Base-by-base conservation (phyloP, 805 yeast species). In the Nakazawaea ernobii region DNA sequence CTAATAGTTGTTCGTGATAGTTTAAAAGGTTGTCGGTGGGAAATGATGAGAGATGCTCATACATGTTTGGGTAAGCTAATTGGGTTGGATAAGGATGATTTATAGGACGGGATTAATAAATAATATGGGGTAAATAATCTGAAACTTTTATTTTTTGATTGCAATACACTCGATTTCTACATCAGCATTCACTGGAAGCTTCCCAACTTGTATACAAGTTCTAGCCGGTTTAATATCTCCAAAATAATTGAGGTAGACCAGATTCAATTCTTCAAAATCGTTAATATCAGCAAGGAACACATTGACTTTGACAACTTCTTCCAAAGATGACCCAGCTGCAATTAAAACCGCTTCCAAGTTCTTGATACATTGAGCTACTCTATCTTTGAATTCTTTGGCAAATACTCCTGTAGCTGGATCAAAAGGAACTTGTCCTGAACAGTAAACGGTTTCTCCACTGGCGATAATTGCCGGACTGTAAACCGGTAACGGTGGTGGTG, bases 161-260 rank as follows among this genome's bases (percentile, higher is more conserved):
- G 77, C 77, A 55, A 72, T 59, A 28, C 66, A 69, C 56, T 72
- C 77, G 66, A 72, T 67, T 58, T 72, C 77, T 55, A 72, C 65
- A 47, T 59, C 66, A 46, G 69, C 74, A 15, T 73, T 74, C 59
- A 70, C 71, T 20, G 77, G 77, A 59, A 72, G 70, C 55, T 67
- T 68, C 59, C 70, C 71, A 44, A 70, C 75, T 30, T 75, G 75
- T 53, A 71, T 70, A 63, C 77, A 71, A 4, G 75, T 70, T 63
- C 77, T 70, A 45, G 77, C 77, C 6, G 77, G 77, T 59, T 71
- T 71, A 61, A 68, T 72, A 36, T 61, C 69, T 51, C 50, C 61
- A 57, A 72, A 72, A 59, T 71, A 70, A 58, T 71, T 69, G 40
- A 57, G 66, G 55, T 72, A 72, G 29, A 71, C 76, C 10, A 56